A percentile compares a stretch with the other conserved stretches of the same genome.
Conservation (phyloP, 352 stramenopile species). For the Globisporangium yorkense region DNA sequence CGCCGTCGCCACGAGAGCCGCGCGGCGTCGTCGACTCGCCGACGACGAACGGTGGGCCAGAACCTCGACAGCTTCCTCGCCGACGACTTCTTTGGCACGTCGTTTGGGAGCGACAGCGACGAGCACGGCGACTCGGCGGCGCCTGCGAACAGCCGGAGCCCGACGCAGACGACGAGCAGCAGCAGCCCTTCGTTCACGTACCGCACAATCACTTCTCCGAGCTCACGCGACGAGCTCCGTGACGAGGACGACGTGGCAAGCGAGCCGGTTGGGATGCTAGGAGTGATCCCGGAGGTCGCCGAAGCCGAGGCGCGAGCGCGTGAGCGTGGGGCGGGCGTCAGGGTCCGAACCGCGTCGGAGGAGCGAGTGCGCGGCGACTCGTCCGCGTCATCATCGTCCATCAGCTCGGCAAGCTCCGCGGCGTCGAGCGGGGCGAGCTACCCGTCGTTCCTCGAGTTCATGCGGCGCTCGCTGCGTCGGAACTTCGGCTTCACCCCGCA, state of each 20-base stretch:
- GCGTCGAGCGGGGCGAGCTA: constrained; percentile 9
- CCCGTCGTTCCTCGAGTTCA: constrained; percentile 41
- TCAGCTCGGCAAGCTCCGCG: neutral
- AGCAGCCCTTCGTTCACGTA: constrained; percentile 1
- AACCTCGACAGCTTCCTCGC: constrained; percentile 45
- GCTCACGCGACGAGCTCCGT: constrained; percentile 1
- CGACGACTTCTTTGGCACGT: constrained; percentile 68
- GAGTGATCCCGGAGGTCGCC: constrained; percentile 63
- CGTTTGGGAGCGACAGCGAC: constrained; percentile 23
- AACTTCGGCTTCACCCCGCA: constrained; percentile 20
- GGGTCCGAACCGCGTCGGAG: neutral
- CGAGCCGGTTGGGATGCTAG: constrained; percentile 12
- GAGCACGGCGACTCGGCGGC: constrained; percentile 17
- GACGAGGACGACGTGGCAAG: neutral
- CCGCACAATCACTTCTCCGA: constrained; percentile 12
- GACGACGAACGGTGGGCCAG: constrained; percentile 23
- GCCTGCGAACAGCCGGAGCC: constrained; percentile 12
- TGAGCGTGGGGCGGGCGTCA: neutral
- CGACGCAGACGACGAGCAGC: neutral
- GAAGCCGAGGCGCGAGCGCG: constrained; percentile 37
- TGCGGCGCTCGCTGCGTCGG: constrained; percentile 35
- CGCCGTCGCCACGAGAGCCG: constrained; percentile 23
- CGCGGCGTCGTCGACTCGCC: constrained; percentile 15
- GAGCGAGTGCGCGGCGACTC: constrained; percentile 16
- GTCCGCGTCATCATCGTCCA: constrained; percentile 21